Base-by-base conservation (phyloP, 2,329 filamentous ascomycete species). In the Pyrenophora teres region DNA sequence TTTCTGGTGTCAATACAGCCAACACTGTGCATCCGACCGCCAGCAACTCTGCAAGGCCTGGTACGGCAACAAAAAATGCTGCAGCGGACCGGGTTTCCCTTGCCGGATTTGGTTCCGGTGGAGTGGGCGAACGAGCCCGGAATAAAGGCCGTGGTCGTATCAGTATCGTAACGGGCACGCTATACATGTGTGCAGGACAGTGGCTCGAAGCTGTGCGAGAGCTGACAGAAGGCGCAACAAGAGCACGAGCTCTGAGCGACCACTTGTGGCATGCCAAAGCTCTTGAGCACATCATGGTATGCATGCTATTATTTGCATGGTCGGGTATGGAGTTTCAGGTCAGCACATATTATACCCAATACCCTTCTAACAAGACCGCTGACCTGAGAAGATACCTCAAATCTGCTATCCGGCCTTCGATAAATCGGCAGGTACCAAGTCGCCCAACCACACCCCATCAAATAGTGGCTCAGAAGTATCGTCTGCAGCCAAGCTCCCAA, bases 201-300 rank as follows among this genome's bases (percentile, higher is more conserved):
- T 97, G 94, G 92, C 84, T 81, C 40, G 92, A 97, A 75, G 92
- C 93, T 6, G 74, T 97, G 39, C 88, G 85, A 70, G 90, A 96
- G 68, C 82, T 97, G 18, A 80, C 85, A 8, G 93, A 97, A 54
- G 90, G 88, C 46, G 92, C 89, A 2, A 83, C 83, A 8, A 85
- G 87, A 62, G 88, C 91, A 13, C 88, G 90, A 63, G 86, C 85
- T 32, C 83, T 89, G 52, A 92, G 91, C 64, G 94, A 99, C 74
- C 90, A 96, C 73, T 73, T 97, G n/a, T 99, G 94, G 93, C 91
- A 97, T 75, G 94, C 90, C 15, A 97, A 97, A 74, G 92, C 91
- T 1, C 80, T 99, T 16, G 95, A 99, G 70, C 86, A 92, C 23
- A 90, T 96, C 54, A 78, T 94, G 40, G 81, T 96, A 21, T 91